Evolutionary conservation across 202 grass and related monocot species (phyloP), one percentile per base, ranked within the genome.

Genomic region (Setaria viridis): DNA sequence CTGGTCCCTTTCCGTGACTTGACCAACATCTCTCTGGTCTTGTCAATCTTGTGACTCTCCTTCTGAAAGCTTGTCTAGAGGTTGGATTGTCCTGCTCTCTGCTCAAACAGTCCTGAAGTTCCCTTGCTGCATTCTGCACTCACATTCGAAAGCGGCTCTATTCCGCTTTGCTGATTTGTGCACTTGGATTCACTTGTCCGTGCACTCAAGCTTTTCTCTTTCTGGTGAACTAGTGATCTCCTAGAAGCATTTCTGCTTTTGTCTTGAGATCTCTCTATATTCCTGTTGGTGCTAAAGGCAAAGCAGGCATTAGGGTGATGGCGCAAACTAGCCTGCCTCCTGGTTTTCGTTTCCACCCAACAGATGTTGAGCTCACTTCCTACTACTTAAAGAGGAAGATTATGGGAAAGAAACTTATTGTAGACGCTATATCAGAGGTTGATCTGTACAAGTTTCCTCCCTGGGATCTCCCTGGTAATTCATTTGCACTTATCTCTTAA

Each of bases 371-470:
- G 57, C 85, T 99, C 21, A 74, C 94, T 86, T 88, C 74, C 13
- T 97, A 93, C 86, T 99, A 97, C 88, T 86, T 99, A 45, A 94
- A 99, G 85, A 91, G 88, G 89, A 99, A 97, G 80, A 88, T 96
- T 39, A 94, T 90, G 87, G 90, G 92, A 51, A 96, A 88, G 85
- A 86, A 80, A 45, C 78, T 93, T 76, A 72, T 47, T 42, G 89
- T 96, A 15, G 78, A 94, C 25, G 94, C 92, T 85, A 86, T 99
- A 84, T 87, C 92, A 64, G 94, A 86, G 39, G 78, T 96, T 47
- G 97, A 99, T 33, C 67, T 97, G 19, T 99, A 99, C 87, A 97
- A 97, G 71, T 97, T 84, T 87, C 57, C 94, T 77, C 97, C 97
- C 13, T 99, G 97, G 97, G 97, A 99, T 82, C 92, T 99, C 77